Base-by-base conservation (phyloP, 225 moss, liverwort and hornwort genomes). In the Marchantia polymorpha region DNA sequence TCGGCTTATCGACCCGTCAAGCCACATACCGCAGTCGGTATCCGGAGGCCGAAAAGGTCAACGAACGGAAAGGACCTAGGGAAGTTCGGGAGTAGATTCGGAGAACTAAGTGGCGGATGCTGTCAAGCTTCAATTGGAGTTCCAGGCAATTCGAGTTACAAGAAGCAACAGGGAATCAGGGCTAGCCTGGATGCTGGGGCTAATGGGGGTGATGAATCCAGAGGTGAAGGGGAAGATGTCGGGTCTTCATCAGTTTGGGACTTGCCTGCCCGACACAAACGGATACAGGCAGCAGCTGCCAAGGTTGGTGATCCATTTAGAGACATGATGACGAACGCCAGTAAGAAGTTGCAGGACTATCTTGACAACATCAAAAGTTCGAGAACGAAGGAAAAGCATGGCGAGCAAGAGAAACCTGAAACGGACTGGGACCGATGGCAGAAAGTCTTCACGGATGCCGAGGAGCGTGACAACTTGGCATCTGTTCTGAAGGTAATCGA, bases 271-370 rank as follows among this genome's bases (percentile, higher is more conserved):
- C 90, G 95, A 55, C 91, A 92, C 80, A 95, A 90, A 84, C 92
- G 90, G 72, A 91, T 99, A 86, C 95, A 99, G 88, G 95, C 90
- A 78, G 99, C 85, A 83, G 99, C 95, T 84, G 95, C 99, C 59
- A 93, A 93, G 87, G 92, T 99, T 81, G 92, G 93, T 76, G 99
- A 93, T 85, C 99, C 99, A 31, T 89, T 99, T 85, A 89, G 93
- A 86, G 93, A 91, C 81, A 95, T 99, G 93, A 93, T 99, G 91
- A 92, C 92, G 82, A 93, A 90, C 75, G 92, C 93, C 68, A 99
- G 99, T 86, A 99, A 92, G 87, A 92, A 91, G 90, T 80, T 99
- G 84, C 99, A 99, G 83, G 90, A 91, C 72, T 99, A 99, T 83
- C 85, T 99, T 83, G 99, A 95, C 86, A 93, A 88, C 75, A 81